Percentiles rank a stretch among this genome's conserved stretches.
Evolutionary conservation across 192 early-diverging fungal genomes (phyloP).

Genomic region (Coemansia reversa): DNA sequence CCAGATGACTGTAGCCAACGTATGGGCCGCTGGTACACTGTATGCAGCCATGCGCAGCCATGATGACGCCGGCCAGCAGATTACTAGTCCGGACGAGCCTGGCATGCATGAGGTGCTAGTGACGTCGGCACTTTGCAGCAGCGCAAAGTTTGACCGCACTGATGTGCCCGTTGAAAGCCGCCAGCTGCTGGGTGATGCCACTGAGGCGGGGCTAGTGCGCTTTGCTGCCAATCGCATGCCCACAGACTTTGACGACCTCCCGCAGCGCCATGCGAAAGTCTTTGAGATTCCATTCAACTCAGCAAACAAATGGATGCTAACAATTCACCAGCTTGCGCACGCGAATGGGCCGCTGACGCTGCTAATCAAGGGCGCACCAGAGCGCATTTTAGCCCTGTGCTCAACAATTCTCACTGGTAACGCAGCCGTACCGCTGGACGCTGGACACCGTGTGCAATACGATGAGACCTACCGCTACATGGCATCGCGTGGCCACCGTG

Average conservation of each 20-base stretch:
- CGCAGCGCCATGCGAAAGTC: conserved; percentile 74
- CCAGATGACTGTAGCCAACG: conserved; percentile 92
- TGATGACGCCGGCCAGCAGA: conserved; percentile 49
- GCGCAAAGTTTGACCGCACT: conserved; percentile 86
- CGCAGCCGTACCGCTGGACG: conserved; percentile 62
- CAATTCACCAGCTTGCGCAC: conserved; percentile 74
- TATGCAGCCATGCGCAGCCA: conserved; percentile 59
- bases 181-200: conserved; percentile 88
- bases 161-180: conserved; percentile 84
- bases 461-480: conserved; percentile 82
- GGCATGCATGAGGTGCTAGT: conserved; percentile 77
- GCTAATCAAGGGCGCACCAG: conserved; percentile 94
- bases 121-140: conserved; percentile 79
- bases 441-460: conserved; percentile 64
- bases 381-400: conserved; percentile 85
- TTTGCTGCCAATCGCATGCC: conserved; percentile 71
- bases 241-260: conserved; percentile 70
- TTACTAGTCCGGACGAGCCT: conserved; percentile 53
- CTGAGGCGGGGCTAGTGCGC: conserved; percentile 86
- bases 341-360: conserved; percentile 58
- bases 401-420: conserved; percentile 65
- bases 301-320: conserved; percentile 93
- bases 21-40: conserved; percentile 79
- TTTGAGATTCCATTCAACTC: conserved; percentile 97
- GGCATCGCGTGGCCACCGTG: conserved; percentile 91